phyloP scores from a whole-genome alignment of 202 grass and related monocot species.

The Musa balbisiana region DNA sequence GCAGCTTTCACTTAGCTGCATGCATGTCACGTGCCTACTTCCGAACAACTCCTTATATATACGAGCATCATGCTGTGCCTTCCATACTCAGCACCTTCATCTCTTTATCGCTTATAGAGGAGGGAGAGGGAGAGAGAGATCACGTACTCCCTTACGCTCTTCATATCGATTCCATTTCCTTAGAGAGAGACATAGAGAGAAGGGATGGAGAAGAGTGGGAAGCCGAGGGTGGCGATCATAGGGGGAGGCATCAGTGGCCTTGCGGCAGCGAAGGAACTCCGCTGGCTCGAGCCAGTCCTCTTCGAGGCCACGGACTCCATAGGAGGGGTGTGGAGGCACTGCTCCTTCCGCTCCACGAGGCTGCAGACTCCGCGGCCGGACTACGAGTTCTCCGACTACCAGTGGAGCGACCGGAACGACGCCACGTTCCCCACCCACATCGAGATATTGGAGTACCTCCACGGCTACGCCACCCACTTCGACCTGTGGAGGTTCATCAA shows the following conservation, averaged over 20 bases:
- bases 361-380: slow-evolving; percentile 85
- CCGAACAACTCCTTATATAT: too few species aligned
- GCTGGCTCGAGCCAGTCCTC: slow-evolving; percentile 54
- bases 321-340: slow-evolving; percentile 93
- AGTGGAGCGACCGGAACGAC: slow-evolving; percentile 76
- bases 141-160: too few species aligned
- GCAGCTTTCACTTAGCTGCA: too few species aligned
- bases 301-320: slow-evolving; percentile 67
- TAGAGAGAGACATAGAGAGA: neutral
- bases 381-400: slow-evolving; percentile 97
- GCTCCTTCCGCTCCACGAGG: slow-evolving; percentile 80
- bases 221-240: slow-evolving; percentile 71
- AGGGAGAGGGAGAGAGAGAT: too few species aligned
- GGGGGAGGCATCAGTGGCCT: slow-evolving; percentile 83
- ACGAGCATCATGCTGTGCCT: too few species aligned
- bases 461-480: slow-evolving; percentile 65
- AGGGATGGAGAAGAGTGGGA: neutral
- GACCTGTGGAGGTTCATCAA: slow-evolving; percentile 60
- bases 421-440: slow-evolving; percentile 63
- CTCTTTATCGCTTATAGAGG: too few species aligned
- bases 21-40: too few species aligned
- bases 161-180: too few species aligned
- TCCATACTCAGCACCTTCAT: too few species aligned
- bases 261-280: slow-evolving; percentile 65
- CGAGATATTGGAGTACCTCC: slow-evolving; percentile 85